phyloP scores from a whole-genome alignment of 2,329 filamentous ascomycete species.

The Chaetomium sp. region DNA sequence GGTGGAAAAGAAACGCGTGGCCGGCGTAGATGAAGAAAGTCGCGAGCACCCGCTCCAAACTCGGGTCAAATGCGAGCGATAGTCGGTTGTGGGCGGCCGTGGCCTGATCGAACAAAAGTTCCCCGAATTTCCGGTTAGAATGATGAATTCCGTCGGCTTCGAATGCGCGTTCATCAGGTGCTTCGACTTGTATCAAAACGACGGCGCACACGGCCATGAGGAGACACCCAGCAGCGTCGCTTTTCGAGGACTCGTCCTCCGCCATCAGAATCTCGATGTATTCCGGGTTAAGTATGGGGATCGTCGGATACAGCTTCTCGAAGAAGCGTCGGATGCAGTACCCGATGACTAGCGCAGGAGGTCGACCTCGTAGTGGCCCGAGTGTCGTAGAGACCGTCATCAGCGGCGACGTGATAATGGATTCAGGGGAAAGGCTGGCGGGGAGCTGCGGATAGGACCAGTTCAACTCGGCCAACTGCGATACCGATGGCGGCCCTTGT shows the following conservation, averaged over 20 bases:
- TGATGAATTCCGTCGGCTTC: conserved; percentile 4
- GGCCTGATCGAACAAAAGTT: conserved; percentile 3
- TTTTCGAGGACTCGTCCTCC: not conserved
- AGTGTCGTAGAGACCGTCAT: not conserved
- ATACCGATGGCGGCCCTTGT: not conserved
- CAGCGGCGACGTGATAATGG: not conserved
- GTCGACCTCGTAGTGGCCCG: not conserved
- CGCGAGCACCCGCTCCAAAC: conserved; percentile 2
- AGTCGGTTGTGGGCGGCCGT: not conserved
- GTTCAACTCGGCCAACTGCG: not conserved
- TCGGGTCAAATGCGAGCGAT: conserved; percentile 1
- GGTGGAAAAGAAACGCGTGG: conserved; percentile 6
- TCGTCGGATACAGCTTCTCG: conserved; percentile 3
- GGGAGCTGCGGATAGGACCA: conserved; percentile 5
- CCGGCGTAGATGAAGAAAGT: conserved; percentile 10
- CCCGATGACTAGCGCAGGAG: not conserved
- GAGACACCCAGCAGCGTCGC: not conserved
- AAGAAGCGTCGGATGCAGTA: conserved; percentile 5
- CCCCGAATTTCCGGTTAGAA: not conserved
- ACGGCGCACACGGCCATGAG: conserved; percentile 3
- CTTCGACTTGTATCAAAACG: conserved; percentile 6
- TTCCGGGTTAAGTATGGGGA: conserved; percentile 4
- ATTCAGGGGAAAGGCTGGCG: conserved; percentile 2
- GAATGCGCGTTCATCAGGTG: not conserved
- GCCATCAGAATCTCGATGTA: not conserved